Base-by-base conservation (phyloP, 805 yeast genomes). In the Ogataea kodamae region DNA sequence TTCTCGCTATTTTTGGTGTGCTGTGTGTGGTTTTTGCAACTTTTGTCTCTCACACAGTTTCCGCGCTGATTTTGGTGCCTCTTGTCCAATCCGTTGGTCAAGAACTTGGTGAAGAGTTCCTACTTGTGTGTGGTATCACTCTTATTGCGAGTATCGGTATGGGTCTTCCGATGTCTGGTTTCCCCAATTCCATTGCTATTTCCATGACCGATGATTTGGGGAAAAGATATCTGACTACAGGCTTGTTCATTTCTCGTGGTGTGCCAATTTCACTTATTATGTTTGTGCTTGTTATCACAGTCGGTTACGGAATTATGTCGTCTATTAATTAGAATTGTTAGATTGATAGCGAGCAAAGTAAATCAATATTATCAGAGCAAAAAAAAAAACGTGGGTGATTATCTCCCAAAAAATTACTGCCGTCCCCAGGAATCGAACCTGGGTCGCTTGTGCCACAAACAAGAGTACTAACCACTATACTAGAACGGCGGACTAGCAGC, bases 181-280 rank as follows among this genome's bases (percentile, higher is more conserved):
- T 72, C 59, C 78, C 78, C 13, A 72, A 71, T 47, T 72, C 70
- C 12, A 72, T 75, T n/a, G 76, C 76, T 9, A 72, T 72, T 45
- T 65, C 74, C 30, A 68, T 70, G 73, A 66, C 72, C 3, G 76
- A 72, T 46, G 76, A 72, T 39, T 59, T 72, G 27, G 76, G 77
- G 10, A 69, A 70, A 34, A 69, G 73, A 5, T 72, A 71, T 45
- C 55, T 72, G 43, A 59, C 67, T 3, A 73, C 72, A 14, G 54
- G 65, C 25, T 62, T 70, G 5, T 72, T 72, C 37, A 72, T 72
- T 22, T 70, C 72, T 5, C 61, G 76, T 45, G 78, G 78, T 48
- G 71, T 72, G 13, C 74, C 75, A 8, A 63, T 66, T 33, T 70
- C 76, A 2, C 40, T 72, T 18, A 61, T 70, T 30, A 66, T 67